Evolutionary conservation across 257 asterid species (phyloP), one percentile per base, ranked within the genome.

Genomic region (Rehmannia glutinosa): DNA sequence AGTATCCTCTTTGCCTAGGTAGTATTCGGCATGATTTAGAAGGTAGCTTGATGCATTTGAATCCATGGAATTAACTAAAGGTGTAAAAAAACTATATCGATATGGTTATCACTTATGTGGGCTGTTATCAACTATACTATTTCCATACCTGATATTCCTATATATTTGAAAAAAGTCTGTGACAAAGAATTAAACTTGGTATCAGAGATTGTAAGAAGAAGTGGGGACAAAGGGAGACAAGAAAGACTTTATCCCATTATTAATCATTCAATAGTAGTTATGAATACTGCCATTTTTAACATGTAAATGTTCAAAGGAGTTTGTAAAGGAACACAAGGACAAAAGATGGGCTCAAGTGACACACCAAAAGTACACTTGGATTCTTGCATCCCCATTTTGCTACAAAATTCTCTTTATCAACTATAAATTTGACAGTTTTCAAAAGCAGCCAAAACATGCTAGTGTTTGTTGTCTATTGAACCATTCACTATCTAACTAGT

Each of bases 151-250:
- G 28, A 53, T 24, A 46, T 20, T 21, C 30, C 21, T 72, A 30
- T 69, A 74, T 56, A 69, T 68, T 63, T 1, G 41, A 21, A n/a
- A 41, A 58, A 47, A 46, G 20, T 62, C 27, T 20, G 54, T 24
- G 66, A 53, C 68, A 68, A 24, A 71, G 57, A 28, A 70, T 50
- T 65, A 56, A 55, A 69, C 33, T 28, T 62, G 67, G 46, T 27
- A 72, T 32, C 77, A 72, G 81, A 68, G 36, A 72, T 65, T 58
- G 79, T 63, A 58, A 73, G 42, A 15, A 71, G 47, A 21, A 36
- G 64, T 39, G 88, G 93, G 79, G 86, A 78, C 88, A 73, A 58
- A 36, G 80, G 72, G 58, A 73, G 82, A 81, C 87, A 84, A 73
- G 79, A 19, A 66, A 32, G 52, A 32, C 80, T 79, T 84, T 73